Evolutionary conservation across 176 grass and related monocot species (phyloP).

Genomic region (Carex kokanica): DNA sequence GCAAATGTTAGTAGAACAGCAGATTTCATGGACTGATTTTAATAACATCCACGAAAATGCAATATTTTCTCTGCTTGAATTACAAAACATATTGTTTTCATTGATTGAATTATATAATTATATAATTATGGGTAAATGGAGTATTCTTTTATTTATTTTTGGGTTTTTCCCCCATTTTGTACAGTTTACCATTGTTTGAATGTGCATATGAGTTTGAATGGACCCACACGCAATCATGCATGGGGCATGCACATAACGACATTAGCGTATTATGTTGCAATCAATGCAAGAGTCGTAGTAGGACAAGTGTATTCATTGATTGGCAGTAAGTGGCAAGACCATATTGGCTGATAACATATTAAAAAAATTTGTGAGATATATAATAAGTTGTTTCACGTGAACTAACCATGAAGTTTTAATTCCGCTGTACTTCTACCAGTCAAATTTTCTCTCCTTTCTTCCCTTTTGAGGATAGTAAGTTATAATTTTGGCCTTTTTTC

Average conservation of each 20-base stretch:
- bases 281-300: neutral
- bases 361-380: neutral
- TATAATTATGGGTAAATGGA: neutral
- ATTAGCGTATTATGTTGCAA: conserved; percentile 1
- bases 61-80: neutral
- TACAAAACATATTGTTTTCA: neutral
- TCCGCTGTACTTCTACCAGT: too few relatives aligned
- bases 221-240: neutral
- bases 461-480: too few relatives aligned
- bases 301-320: neutral
- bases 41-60: neutral
- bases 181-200: neutral
- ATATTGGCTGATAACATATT: neutral
- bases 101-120: neutral
- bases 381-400: neutral
- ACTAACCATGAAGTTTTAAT: neutral
- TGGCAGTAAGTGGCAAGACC: neutral
- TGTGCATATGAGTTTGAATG: neutral
- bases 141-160: neutral
- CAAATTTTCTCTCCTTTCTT: too few relatives aligned
- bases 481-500: too few relatives aligned
- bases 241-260: conserved; percentile 19
- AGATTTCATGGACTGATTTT: conserved; percentile 1
- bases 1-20: neutral
- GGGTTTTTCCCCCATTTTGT: neutral